Conservation (phyloP, 108 stramenopile genomes). For the Nitzschia palea region DNA sequence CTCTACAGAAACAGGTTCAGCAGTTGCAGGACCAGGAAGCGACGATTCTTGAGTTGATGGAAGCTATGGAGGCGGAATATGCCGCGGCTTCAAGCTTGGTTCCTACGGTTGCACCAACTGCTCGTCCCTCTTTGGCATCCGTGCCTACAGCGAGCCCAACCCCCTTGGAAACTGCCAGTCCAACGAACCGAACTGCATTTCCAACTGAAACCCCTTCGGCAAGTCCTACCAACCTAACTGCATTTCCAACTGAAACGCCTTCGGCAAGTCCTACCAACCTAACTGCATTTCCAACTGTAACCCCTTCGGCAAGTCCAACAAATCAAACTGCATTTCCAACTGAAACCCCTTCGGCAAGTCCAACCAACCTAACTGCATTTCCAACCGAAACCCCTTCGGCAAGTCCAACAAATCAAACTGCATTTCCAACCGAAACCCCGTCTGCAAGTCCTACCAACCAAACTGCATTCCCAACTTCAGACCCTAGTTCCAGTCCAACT, state of each 20-base stretch:
- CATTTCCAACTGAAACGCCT: conserved; percentile 10
- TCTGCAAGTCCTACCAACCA: conserved; percentile 2
- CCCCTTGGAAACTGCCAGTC: background rate
- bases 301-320: background rate
- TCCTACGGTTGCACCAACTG: conserved; percentile 14
- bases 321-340: conserved; percentile 8
- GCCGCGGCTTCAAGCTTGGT: background rate
- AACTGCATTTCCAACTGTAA: background rate
- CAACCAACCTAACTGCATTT: too few relatives aligned
- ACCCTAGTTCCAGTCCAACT: background rate
- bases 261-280: conserved; percentile 16
- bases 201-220: background rate
- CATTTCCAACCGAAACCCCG: conserved; percentile 5
- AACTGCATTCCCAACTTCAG: background rate
- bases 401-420: background rate
- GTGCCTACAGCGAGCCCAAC: background rate
- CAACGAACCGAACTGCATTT: background rate
- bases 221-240: background rate
- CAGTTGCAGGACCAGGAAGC: conserved; percentile 10
- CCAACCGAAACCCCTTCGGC: too few relatives aligned
- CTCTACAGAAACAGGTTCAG: background rate
- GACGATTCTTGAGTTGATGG: background rate
- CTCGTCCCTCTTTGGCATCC: too few relatives aligned
- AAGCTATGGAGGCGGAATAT: background rate
- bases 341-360: conserved; percentile 3